A percentile compares a stretch with the other conserved stretches of the same genome.
phyloP scores from a whole-genome alignment of 1,139 yeast genomes.

The Blastobotrys aristatus region DNA sequence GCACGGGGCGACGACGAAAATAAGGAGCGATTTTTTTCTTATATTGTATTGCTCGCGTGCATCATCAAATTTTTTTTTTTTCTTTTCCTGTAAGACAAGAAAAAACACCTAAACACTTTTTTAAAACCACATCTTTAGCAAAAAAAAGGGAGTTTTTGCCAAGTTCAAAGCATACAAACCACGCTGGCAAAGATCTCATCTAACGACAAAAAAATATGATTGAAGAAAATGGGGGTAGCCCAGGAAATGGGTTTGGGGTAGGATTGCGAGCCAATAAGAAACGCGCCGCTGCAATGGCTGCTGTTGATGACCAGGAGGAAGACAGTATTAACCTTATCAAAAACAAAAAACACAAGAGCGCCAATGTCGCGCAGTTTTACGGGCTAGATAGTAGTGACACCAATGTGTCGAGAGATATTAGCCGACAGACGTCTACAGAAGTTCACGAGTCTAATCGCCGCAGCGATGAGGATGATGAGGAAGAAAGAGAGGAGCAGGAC shows the following conservation, averaged over 20 bases:
- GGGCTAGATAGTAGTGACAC: not conserved
- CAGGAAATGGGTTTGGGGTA: too few relatives aligned
- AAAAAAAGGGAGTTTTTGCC: too few relatives aligned
- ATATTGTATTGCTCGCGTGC: too few relatives aligned
- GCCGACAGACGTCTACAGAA: constrained; percentile 4
- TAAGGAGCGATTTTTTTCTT: too few relatives aligned
- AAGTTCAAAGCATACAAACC: too few relatives aligned
- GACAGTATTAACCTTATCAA: not conserved
- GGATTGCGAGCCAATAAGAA: not conserved
- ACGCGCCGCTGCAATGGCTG: not conserved
- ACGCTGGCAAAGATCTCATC: not conserved
- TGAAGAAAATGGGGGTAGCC: too few relatives aligned
- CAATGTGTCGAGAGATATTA: not conserved
- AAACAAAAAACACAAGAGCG: not conserved
- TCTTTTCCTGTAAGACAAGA: too few relatives aligned
- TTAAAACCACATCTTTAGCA: too few relatives aligned
- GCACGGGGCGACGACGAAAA: too few relatives aligned
- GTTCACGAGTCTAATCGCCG: not conserved
- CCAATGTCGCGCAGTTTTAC: not conserved
- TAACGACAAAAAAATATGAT: not conserved
- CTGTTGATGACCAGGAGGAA: constrained; percentile 2
- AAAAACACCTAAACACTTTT: too few relatives aligned
- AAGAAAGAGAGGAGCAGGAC: constrained; percentile 5
- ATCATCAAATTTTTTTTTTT: too few relatives aligned
- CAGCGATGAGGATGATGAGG: constrained; percentile 2